Evolutionary conservation across 371 early-diverging fungal genomes (phyloP), one percentile per base, ranked within the genome.

Genomic region (Mortierella sp.): DNA sequence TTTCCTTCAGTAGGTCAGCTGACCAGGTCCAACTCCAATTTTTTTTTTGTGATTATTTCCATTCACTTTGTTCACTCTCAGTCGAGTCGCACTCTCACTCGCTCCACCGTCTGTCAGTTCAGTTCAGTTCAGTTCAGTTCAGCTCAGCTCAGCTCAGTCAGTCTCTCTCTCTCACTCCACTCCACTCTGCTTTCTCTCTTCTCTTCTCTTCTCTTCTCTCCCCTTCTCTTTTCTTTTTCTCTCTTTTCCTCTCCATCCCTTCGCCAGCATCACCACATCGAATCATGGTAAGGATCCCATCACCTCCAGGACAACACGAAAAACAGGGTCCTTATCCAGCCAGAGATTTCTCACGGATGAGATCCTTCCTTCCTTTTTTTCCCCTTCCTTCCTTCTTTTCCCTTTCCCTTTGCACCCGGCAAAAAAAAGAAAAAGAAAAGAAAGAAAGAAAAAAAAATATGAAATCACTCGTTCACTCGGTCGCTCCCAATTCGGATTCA

Each of bases 1-100:
- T 70, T 70, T 70, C 70, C 62, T 51, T 57, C 70, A 59, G 53
- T 57, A 47, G 43, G 30, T 26, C 52, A 46, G 58, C 62, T 44
- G 16, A 29, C 57, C n/a, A n/a, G n/a, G n/a, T n/a, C n/a, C n/a
- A n/a, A n/a, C n/a, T n/a, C n/a, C n/a, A n/a, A n/a, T n/a, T n/a
- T n/a, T n/a, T n/a, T n/a, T 70, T 57, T 57, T 58, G 37, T 58
- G 25, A 25, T 46, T 7, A 25, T 57, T 29, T 68, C 47, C 30
- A 18, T 43, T 67, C 21, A 18, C n/a, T 50, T 29, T 16, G 16
- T 43, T 19, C 46, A 30, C 21, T 57, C 47, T 57, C n/a, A n/a
- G n/a, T n/a, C n/a, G n/a, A n/a, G n/a, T n/a, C n/a, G n/a, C n/a
- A n/a, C n/a, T n/a, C n/a, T n/a, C n/a, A n/a, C n/a, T n/a, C n/a